These are phyloP conservation scores for Phialemonium atrogriseum DNA, from an alignment of 2,329 filamentous ascomycete genomes.

Conservation along the genomic window DNA sequence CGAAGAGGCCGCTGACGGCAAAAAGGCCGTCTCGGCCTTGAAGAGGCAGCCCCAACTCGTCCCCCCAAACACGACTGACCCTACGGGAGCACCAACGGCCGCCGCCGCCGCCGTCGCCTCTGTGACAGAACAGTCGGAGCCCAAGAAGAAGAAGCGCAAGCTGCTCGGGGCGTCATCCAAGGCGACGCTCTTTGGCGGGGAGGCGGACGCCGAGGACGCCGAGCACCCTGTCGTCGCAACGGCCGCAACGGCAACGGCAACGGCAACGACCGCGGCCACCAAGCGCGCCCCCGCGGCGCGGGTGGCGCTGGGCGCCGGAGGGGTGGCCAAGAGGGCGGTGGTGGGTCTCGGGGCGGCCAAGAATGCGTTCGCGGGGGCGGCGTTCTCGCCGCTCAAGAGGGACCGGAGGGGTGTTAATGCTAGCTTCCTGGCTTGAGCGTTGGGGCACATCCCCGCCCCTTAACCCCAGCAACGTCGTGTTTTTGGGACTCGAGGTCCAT, in stretches of 20 bases:
- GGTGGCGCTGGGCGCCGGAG: slow-evolving; percentile 8
- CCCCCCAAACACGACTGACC: slow-evolving; percentile 11
- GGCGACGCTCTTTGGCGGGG: slow-evolving; percentile 65
- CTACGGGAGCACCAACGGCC: neutral
- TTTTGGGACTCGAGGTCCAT: no score
- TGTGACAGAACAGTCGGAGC: slow-evolving; percentile 24
- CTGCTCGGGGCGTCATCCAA: slow-evolving; percentile 53
- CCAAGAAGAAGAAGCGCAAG: slow-evolving; percentile 65
- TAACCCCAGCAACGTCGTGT: no score
- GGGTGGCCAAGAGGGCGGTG: slow-evolving; percentile 18
- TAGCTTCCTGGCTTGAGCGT: slow-evolving; percentile 48
- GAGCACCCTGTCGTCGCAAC: slow-evolving; percentile 5
- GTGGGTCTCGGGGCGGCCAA: slow-evolving; percentile 22
- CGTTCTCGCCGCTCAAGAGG: slow-evolving; percentile 67
- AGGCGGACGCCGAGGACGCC: slow-evolving; percentile 31
- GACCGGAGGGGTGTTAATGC: slow-evolving; percentile 55
- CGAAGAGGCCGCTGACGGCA: slow-evolving; percentile 18
- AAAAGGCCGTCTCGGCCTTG: slow-evolving; percentile 21
- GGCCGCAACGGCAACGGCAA: slow-evolving; percentile 6
- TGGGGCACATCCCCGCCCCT: no score
- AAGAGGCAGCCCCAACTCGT: neutral
- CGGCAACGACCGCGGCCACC: slow-evolving; percentile 6
- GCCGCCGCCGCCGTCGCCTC: slow-evolving; percentile 3
- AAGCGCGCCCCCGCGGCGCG: slow-evolving; percentile 15
- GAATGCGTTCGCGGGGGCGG: slow-evolving; percentile 39